A percentile compares a stretch with the other conserved stretches of the same genome.
Conservation (phyloP, 768 basidiomycete genomes). For the Chlorophyllum brunneum region DNA sequence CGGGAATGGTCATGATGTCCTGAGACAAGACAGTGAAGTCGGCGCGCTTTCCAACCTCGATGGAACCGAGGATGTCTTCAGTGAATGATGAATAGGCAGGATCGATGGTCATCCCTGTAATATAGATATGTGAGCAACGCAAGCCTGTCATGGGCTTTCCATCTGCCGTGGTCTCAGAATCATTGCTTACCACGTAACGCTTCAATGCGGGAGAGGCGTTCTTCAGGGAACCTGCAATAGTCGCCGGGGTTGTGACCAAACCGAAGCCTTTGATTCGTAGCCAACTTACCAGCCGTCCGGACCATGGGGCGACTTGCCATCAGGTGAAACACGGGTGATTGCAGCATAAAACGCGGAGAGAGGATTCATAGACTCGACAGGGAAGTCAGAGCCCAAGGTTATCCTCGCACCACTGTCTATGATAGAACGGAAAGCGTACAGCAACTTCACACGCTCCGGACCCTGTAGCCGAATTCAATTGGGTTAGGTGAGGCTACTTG, state of each 20-base stretch:
- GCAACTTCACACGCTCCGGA: conserved; percentile 73
- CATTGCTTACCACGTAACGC: conserved; percentile 67
- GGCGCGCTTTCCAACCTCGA: conserved; percentile 74
- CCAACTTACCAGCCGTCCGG: conserved; percentile 70
- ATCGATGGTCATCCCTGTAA: conserved; percentile 78
- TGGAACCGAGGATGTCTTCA: conserved; percentile 68
- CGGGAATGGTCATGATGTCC: conserved; percentile 71
- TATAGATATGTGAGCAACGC: not conserved
- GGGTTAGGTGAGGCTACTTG: conserved; percentile 1
- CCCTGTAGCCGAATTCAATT: conserved; percentile 45
- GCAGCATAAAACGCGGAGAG: conserved; percentile 87
- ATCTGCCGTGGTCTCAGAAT: not conserved
- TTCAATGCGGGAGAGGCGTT: conserved; percentile 71
- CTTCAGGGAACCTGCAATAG: conserved; percentile 69
- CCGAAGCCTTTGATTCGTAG: not conserved
- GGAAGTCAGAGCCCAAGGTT: conserved; percentile 85
- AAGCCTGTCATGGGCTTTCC: conserved; percentile 30
- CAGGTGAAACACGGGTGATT: conserved; percentile 64
- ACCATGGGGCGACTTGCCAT: conserved; percentile 79
- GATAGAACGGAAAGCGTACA: conserved; percentile 84
- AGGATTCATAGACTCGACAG: conserved; percentile 85
- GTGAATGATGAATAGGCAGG: conserved; percentile 86
- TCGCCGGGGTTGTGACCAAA: not conserved
- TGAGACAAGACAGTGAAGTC: conserved; percentile 84
- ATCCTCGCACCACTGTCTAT: conserved; percentile 63